Percentiles rank a stretch among this genome's conserved stretches.
phyloP scores from a whole-genome alignment of 2,329 filamentous ascomycete species.

The Phyllosticta capitalensis region DNA sequence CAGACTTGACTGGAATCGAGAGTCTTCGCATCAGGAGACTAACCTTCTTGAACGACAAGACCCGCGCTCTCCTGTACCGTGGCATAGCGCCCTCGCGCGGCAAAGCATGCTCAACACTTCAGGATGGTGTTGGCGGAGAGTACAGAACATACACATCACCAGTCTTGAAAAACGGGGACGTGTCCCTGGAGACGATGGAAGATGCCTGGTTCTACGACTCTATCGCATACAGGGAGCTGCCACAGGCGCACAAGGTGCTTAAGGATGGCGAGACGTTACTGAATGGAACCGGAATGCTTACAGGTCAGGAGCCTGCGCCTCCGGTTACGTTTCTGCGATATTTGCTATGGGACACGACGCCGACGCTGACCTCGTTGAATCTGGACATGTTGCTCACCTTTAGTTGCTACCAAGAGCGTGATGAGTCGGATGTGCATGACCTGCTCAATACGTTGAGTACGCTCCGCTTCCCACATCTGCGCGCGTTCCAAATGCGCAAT shows the following conservation, averaged over 20 bases:
- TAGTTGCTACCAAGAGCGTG: background rate
- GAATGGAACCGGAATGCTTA: background rate
- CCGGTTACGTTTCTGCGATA: constrained; percentile 6
- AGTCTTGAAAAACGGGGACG: background rate
- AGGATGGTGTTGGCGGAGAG: constrained; percentile 25
- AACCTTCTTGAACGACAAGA: background rate
- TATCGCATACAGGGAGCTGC: background rate
- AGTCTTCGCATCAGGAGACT: constrained; percentile 23
- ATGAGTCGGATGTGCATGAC: background rate
- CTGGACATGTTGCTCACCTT: constrained; percentile 24
- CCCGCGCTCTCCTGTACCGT: background rate
- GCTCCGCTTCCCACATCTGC: constrained; percentile 34
- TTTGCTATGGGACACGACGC: constrained; percentile 13
- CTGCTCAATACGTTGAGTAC: constrained; percentile 1
- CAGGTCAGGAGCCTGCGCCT: background rate
- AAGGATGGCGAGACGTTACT: background rate
- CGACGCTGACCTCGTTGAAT: constrained; percentile 24
- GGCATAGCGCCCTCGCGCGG: constrained; percentile 1
- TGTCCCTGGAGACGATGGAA: background rate
- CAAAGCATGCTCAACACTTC: constrained; percentile 2
- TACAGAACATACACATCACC: constrained; percentile 14
- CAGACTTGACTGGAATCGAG: constrained; percentile 27
- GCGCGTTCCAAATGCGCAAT: constrained; percentile 39
- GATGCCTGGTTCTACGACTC: background rate
- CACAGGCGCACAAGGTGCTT: background rate